Evolutionary conservation across 2,329 filamentous ascomycete genomes (phyloP).

Genomic region (Calonectria leucothoes): DNA sequence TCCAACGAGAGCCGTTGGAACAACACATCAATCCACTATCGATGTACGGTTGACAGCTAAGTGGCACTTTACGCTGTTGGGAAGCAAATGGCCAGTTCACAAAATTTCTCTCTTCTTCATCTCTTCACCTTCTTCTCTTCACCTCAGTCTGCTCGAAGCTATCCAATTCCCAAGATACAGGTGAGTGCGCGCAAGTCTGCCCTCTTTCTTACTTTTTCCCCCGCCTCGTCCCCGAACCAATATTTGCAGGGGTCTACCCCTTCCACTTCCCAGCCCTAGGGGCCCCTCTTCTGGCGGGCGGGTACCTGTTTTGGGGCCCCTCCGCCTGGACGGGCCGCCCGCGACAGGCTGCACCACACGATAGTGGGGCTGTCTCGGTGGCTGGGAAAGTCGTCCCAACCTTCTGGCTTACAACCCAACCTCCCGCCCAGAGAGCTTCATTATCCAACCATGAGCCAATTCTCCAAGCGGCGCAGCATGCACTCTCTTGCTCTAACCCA

Average conservation of each 20-base stretch:
- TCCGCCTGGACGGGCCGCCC: constrained; percentile 20
- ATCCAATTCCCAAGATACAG: not conserved
- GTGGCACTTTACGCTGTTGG: constrained; percentile 5
- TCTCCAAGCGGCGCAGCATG: constrained; percentile 43
- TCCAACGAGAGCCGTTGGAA: constrained; percentile 25
- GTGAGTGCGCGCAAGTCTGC: not conserved
- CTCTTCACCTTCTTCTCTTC: not conserved
- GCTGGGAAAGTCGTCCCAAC: constrained; percentile 41
- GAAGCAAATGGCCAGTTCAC: not conserved
- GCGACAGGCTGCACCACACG: constrained; percentile 5
- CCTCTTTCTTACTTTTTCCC: not conserved
- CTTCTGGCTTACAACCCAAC: constrained; percentile 43
- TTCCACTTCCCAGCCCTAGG: not conserved
- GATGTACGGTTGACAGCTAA: constrained; percentile 10
- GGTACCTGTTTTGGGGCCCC: constrained; percentile 3
- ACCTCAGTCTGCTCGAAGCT: not conserved
- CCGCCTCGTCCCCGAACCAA: not conserved
- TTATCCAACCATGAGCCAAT: constrained; percentile 49
- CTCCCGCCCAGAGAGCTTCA: constrained; percentile 39
- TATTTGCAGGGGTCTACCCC: constrained; percentile 1
- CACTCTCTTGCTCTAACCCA: constrained; percentile 45
- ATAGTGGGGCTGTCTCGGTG: constrained; percentile 38
- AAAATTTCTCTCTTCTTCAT: not conserved
- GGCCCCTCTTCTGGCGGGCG: constrained; percentile 2
- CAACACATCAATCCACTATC: constrained; percentile 25